Conservation (phyloP, 2,329 filamentous ascomycete genomes). For the Thielaviopsis euricoi region DNA sequence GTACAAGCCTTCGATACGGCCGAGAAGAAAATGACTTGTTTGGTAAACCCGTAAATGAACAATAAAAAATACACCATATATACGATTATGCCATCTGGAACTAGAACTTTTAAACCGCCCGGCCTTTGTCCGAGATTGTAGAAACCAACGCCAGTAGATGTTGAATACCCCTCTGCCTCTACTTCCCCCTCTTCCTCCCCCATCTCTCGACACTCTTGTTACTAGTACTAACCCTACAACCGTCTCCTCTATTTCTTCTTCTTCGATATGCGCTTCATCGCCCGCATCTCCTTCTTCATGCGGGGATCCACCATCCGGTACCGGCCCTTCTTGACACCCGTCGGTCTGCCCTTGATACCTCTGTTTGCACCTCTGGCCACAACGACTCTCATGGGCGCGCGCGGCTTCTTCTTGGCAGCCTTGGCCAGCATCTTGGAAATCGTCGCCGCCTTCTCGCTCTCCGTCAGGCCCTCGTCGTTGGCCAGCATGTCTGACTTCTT, state of each 20-base stretch:
- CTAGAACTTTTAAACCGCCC: constrained; percentile 8
- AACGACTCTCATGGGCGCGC: constrained; percentile 68
- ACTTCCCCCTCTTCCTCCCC: constrained; percentile 10
- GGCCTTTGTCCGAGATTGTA: constrained; percentile 1
- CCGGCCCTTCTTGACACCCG: constrained; percentile 71
- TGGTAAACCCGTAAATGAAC: neutral
- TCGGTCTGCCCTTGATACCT: constrained; percentile 71
- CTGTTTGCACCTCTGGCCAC: constrained; percentile 74
- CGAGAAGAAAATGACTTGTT: neutral
- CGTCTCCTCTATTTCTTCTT: constrained; percentile 37
- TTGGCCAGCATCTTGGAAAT: constrained; percentile 70
- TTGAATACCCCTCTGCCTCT: constrained; percentile 4
- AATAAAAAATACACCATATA: constrained; percentile 3
- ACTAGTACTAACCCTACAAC: too few species aligned
- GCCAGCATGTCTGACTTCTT: constrained; percentile 89
- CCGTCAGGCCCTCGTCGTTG: constrained; percentile 80
- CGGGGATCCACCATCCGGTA: constrained; percentile 95
- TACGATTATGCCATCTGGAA: constrained; percentile 8
- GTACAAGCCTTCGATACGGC: too few species aligned
- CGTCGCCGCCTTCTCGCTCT: constrained; percentile 83
- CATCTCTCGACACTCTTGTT: neutral
- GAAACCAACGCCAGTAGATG: constrained; percentile 11
- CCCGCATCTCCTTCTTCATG: constrained; percentile 91
- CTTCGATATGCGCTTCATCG: constrained; percentile 63
- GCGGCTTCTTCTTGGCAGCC: constrained; percentile 74